Conservation (phyloP, 345 rosid genomes). For the Melaleuca alternifolia region DNA sequence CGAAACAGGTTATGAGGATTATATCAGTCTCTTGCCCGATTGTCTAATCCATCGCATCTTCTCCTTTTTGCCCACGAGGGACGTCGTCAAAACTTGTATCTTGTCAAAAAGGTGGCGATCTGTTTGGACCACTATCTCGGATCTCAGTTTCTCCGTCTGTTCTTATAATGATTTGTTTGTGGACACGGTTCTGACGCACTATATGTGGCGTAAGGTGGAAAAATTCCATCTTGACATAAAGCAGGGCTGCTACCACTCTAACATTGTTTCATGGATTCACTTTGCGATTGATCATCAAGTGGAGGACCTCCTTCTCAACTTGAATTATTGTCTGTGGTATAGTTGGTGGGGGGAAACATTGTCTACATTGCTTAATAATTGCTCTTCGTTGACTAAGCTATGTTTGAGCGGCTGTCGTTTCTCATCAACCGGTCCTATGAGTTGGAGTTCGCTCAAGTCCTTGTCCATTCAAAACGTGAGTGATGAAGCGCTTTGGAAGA, state of each 20-base stretch:
- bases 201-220: neutral
- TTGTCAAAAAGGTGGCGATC: neutral
- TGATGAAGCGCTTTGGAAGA: neutral
- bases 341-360: rapidly evolving
- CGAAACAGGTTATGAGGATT: neutral
- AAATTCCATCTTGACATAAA: neutral
- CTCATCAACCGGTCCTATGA: neutral
- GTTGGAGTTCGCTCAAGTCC: neutral
- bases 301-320: neutral
- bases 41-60: neutral
- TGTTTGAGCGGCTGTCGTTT: neutral
- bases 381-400: neutral
- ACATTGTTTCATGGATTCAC: neutral
- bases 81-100: neutral
- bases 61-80: neutral
- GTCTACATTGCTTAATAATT: neutral
- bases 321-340: neutral
- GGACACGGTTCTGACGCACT: neutral
- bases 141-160: neutral
- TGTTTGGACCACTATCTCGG: neutral
- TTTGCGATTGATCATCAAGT: neutral
- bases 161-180: neutral
- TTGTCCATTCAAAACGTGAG: neutral
- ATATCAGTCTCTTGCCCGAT: neutral
- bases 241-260: neutral